These are phyloP conservation scores for Hygrocybe punicea DNA, from an alignment of 768 basidiomycete species.

Conservation along the genomic window DNA sequence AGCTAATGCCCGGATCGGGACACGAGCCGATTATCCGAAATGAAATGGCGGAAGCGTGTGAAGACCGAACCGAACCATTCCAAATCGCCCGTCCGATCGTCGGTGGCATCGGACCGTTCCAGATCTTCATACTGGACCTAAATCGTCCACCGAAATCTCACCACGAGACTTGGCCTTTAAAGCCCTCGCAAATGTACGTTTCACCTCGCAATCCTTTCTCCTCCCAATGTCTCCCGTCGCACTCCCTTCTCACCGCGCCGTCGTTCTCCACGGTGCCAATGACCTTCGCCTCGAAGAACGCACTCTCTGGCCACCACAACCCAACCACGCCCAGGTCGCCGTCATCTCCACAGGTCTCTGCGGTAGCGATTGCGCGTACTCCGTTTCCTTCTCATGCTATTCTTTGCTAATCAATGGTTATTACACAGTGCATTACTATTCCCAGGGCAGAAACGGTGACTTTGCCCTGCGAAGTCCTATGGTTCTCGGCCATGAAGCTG, in stretches of 20 bases:
- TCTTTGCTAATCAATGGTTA: constrained; percentile 5
- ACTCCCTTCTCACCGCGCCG: constrained; percentile 59
- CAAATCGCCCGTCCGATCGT: neutral
- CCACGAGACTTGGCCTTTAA: constrained; percentile 10
- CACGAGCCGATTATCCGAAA: neutral
- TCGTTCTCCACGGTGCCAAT: constrained; percentile 77
- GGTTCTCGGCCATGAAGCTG: constrained; percentile 90
- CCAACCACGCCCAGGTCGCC: constrained; percentile 75
- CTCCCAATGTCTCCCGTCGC: constrained; percentile 40
- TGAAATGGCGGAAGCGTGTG: neutral
- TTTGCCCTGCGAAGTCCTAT: constrained; percentile 84
- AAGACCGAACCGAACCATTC: neutral
- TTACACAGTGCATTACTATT: constrained; percentile 80
- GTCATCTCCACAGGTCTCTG: constrained; percentile 86
- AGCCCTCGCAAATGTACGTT: constrained; percentile 14
- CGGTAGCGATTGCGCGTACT: constrained; percentile 65
- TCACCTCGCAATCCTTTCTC: constrained; percentile 17
- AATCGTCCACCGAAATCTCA: neutral
- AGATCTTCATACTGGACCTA: neutral
- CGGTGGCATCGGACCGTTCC: neutral
- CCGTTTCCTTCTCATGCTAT: neutral
- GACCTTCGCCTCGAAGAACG: constrained; percentile 82
- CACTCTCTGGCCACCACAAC: constrained; percentile 64
- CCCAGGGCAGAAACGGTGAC: constrained; percentile 86
- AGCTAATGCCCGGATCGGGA: constrained; percentile 53